These are phyloP conservation scores for Secale cereale DNA, from an alignment of 176 grass and related monocot genomes.

Conservation along the genomic window DNA sequence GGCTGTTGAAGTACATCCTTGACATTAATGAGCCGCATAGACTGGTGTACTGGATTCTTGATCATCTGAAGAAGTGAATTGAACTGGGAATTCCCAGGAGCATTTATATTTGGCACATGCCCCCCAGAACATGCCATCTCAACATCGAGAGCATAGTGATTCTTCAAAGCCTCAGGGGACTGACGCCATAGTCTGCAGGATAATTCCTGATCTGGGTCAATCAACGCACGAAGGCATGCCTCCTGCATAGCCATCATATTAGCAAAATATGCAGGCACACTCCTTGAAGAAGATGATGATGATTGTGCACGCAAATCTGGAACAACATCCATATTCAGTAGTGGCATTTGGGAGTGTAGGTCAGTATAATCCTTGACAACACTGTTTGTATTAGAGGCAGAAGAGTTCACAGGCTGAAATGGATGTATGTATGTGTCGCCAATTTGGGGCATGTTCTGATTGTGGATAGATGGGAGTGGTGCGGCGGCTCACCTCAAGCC, in stretches of 20 bases:
- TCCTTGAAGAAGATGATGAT: background rate
- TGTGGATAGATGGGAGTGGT: no score
- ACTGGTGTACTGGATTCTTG: background rate
- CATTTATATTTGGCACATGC: background rate
- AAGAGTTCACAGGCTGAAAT: background rate
- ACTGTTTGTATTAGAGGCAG: background rate
- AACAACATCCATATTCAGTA: background rate
- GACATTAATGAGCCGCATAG: conserved; percentile 17
- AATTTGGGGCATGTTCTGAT: background rate
- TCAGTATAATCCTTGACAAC: background rate
- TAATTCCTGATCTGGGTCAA: background rate
- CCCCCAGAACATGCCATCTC: background rate
- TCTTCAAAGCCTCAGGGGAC: background rate
- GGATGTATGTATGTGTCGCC: background rate
- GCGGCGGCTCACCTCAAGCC: no score
- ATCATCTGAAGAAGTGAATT: conserved; percentile 4
- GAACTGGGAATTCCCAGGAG: background rate
- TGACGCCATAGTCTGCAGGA: background rate
- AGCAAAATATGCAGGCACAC: background rate
- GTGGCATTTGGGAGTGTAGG: background rate
- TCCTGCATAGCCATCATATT: background rate
- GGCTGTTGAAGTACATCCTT: no score
- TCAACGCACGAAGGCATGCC: background rate
- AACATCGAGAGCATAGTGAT: background rate
- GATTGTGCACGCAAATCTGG: background rate